Percentiles rank a stretch among this genome's conserved stretches.
These are phyloP conservation scores for Paramarasmius palmivorus DNA, from an alignment of 1,284 basidiomycete species.

Conservation along the genomic window DNA sequence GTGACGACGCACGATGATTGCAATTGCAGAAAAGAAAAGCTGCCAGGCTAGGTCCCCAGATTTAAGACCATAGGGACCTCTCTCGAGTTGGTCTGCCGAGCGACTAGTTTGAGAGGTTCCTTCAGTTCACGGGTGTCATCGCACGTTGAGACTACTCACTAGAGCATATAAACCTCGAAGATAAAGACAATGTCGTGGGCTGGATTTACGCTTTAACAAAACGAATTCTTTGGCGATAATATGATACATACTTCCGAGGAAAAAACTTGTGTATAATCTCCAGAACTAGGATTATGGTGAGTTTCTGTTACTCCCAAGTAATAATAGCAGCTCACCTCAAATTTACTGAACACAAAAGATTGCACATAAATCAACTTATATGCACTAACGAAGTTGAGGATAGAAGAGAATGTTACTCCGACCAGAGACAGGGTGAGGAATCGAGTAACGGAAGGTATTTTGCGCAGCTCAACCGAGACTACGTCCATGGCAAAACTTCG, in stretches of 20 bases:
- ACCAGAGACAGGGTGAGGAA: too few relatives aligned
- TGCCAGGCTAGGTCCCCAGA: slow-evolving; percentile 79
- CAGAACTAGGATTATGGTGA: slow-evolving; percentile 55
- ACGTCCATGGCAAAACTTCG: not conserved
- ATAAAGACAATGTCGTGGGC: slow-evolving; percentile 62
- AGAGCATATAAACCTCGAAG: slow-evolving; percentile 77
- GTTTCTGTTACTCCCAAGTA: too few relatives aligned
- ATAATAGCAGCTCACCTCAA: too few relatives aligned
- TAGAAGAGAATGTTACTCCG: too few relatives aligned
- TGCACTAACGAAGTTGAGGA: too few relatives aligned
- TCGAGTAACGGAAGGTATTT: too few relatives aligned
- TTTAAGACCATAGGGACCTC: slow-evolving; percentile 54
- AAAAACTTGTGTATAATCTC: slow-evolving; percentile 77
- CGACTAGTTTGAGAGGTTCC: slow-evolving; percentile 42
- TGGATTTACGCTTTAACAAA: slow-evolving; percentile 22
- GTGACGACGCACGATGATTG: slow-evolving; percentile 55
- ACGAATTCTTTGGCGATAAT: slow-evolving; percentile 1
- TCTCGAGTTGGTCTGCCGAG: slow-evolving; percentile 64
- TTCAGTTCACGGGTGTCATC: not conserved
- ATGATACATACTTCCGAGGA: slow-evolving; percentile 66
- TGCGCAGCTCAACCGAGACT: too few relatives aligned
- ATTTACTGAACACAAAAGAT: too few relatives aligned
- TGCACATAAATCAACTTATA: too few relatives aligned
- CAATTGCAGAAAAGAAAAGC: slow-evolving; percentile 62
- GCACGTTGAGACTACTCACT: slow-evolving; percentile 57